Evolutionary conservation across 768 basidiomycete species (phyloP), one percentile per base, ranked within the genome.

Genomic region (Rossbeevera mucosa): DNA sequence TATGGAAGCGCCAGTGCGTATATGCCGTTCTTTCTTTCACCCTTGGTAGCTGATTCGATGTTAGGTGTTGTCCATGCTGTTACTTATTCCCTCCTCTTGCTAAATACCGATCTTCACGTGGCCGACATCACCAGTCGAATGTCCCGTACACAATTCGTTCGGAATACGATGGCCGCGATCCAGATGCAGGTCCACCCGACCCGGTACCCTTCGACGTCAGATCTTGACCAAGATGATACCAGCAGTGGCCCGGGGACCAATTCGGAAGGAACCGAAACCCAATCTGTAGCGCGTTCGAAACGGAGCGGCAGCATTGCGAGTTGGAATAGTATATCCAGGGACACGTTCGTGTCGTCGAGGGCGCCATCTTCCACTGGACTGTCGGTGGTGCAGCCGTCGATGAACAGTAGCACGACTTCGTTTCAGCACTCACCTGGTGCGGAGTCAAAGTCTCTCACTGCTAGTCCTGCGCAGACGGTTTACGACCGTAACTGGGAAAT

Each of bases 61-160:
- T 59, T 60, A 91, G 94, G 90, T 58, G 82, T 97, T 55, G 90
- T 98, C n/a, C 96, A 99, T 59, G 89, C 92, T 2, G 88, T 94
- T 44, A 80, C 91, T 2, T 98, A 95, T 62, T 96, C 94, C 2
- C 79, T 99, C 33, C 74, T 99, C 0, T 78, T 98, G 28, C 80
- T 98, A 47, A 99, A 99, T 72, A 99, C 96, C 24, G 96, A 99
- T 68, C 79, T 99, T 29, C 95, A 99, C 68, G 87, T 99, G 47
- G 96, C 94, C 28, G 94, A 97, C 31, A 76, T 96, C 24, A 68
- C 82, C 16, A 82, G 79, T 3, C 86, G 91, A 55, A 99, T 98
- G 96, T 94, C 95, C 1, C 82, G 89, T 18, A 78, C 62, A 48
- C 94, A 97, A 63, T 99, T 98, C 68, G 85, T 98, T 7, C 81